Conservation (phyloP, 352 stramenopile species). For the Phytophthora pinifolia region DNA sequence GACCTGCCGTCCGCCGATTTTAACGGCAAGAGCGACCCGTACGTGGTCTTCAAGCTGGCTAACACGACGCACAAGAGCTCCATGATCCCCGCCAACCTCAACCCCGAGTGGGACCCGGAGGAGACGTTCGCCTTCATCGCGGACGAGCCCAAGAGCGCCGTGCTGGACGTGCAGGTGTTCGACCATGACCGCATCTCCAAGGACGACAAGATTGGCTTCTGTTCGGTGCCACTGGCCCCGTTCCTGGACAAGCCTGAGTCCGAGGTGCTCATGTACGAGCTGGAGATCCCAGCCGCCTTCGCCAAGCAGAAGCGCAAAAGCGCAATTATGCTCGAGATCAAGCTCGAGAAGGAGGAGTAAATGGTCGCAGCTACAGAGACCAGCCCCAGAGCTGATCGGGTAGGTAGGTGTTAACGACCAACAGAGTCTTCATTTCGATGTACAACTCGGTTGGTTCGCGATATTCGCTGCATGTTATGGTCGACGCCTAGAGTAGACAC, state of each 20-base stretch:
- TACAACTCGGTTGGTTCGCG: conserved; percentile 1
- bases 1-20: conserved; percentile 76
- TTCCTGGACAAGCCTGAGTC: conserved; percentile 43
- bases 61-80: conserved; percentile 71
- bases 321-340: conserved; percentile 74
- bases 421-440: conserved; percentile 18
- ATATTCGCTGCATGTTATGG: no score
- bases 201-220: conserved; percentile 78
- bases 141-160: conserved; percentile 49
- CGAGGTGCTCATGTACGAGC: conserved; percentile 67
- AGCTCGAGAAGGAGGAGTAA: conserved; percentile 59
- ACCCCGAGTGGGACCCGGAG: conserved; percentile 66
- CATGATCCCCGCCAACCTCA: conserved; percentile 52
- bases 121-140: conserved; percentile 69
- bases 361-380: not conserved
- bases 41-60: conserved; percentile 61
- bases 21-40: conserved; percentile 77
- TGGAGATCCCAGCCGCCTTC: conserved; percentile 52
- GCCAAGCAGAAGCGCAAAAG: conserved; percentile 70
- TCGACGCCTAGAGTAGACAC: no score
- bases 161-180: conserved; percentile 69
- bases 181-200: conserved; percentile 77
- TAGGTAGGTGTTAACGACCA: conserved; percentile 16
- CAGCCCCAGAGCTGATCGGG: not conserved
- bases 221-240: conserved; percentile 48